Evolutionary conservation across 441 rosid genomes (phyloP), one percentile per base, ranked within the genome.

Genomic region (Metrosideros polymorpha): DNA sequence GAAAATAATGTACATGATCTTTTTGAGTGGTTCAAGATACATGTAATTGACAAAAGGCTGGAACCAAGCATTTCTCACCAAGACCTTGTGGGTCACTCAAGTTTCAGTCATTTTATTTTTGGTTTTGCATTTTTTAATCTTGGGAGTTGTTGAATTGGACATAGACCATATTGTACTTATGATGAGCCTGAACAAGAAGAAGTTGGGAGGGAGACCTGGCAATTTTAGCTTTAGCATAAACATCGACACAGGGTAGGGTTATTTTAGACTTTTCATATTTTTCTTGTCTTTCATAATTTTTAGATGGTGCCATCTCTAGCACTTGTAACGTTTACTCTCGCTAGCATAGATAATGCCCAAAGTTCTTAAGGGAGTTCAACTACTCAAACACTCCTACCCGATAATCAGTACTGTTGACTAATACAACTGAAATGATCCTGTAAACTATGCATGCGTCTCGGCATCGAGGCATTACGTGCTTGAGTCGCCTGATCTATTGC

Each of bases 11-110:
- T 89, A 85, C 87, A 59, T 55, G 89, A 92, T 90, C 85, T 93
- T 90, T 95, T 95, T 87, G 91, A 91, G 86, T 98, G 98, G 99
- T 96, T 95, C 91, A 94, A 89, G 91, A 87, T 55, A 75, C 93
- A 94, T 90, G 98, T 98, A 87, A 90, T 98, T 90, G 94, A 92
- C 89, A 90, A 90, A 51, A 98, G 90, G 92, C 93, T 93, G 89
- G 99, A 96, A 82, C 93, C 98, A 85, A 91, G 95, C 90, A 94
- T 95, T 89, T 90, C 88, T 85, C 94, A 95, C 89, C 88, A 93
- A 88, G 98, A 95, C 88, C 93, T 98, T 59, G 99, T 96, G 94
- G 92, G 97, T 95, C 86, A 57, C 86, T 84, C 79, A 39, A 71
- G 39, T 39, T 71, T 71, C 79, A 39, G 29, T 51, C 42, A 82